Evolutionary conservation across 805 yeast species (phyloP).

Genomic region (Kluyveromyces dobzhanskii): DNA sequence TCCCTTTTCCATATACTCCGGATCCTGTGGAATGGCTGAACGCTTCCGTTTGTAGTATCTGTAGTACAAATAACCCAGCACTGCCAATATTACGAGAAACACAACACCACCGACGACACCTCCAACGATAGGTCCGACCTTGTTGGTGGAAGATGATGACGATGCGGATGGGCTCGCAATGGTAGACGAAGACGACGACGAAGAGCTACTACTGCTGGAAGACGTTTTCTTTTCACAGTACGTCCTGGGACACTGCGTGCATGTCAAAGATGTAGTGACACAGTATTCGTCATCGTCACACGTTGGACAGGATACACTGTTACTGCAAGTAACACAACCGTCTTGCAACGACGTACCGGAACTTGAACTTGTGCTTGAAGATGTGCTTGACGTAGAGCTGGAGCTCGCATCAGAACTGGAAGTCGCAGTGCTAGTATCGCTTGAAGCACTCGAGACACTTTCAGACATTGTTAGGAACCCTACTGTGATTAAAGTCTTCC

Average conservation of each 20-base stretch:
- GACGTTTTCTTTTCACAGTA: conserved; percentile 35
- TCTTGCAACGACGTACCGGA: conserved; percentile 11
- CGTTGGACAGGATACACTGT: conserved; percentile 41
- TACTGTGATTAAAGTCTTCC: no score
- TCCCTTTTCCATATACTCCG: conserved; percentile 5
- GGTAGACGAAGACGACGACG: conserved; percentile 1
- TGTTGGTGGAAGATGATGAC: conserved; percentile 8
- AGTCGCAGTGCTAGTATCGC: no score
- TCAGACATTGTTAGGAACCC: no score
- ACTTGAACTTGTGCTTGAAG: neutral
- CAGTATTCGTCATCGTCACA: conserved; percentile 50
- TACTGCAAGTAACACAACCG: conserved; percentile 37
- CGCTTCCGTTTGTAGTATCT: conserved; percentile 35
- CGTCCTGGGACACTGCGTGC: conserved; percentile 47
- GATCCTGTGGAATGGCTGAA: conserved; percentile 26
- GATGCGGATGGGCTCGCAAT: conserved; percentile 2
- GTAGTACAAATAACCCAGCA: conserved; percentile 34
- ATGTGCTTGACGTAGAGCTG: neutral
- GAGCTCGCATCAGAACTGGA: no score
- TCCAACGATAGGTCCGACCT: conserved; percentile 65
- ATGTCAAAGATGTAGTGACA: conserved; percentile 45
- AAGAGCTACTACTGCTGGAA: conserved; percentile 11
- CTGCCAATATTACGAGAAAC: conserved; percentile 28
- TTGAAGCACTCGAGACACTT: no score
- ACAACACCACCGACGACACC: conserved; percentile 41